Percentiles rank a stretch among this genome's conserved stretches.
Evolutionary conservation across 2,329 filamentous ascomycete species (phyloP).

Genomic region (Fusarium sp.): DNA sequence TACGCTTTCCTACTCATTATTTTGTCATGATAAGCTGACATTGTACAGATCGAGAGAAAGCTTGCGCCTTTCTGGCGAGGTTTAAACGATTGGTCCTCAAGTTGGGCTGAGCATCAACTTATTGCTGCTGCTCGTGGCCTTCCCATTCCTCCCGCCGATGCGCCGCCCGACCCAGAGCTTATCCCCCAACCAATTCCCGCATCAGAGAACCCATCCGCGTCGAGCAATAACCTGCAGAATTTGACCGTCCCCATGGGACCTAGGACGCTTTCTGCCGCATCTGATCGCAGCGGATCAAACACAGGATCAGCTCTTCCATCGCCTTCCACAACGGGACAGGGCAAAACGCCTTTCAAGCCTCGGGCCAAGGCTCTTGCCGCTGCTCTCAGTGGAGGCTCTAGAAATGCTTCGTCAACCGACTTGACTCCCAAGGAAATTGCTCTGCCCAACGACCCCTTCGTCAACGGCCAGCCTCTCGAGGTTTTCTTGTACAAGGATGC

Average conservation of each 20-base stretch:
- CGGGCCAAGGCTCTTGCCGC: constrained; percentile 91
- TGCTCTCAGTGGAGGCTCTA: constrained; percentile 78
- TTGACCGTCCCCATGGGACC: constrained; percentile 84
- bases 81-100: constrained; percentile 86
- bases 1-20: constrained; percentile 56
- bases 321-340: constrained; percentile 53
- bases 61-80: constrained; percentile 97
- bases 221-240: constrained; percentile 70
- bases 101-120: constrained; percentile 96
- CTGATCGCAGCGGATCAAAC: constrained; percentile 74
- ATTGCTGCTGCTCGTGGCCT: constrained; percentile 88
- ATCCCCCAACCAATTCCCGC: constrained; percentile 61
- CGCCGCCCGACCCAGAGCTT: constrained; percentile 78
- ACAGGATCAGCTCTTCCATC: constrained; percentile 68
- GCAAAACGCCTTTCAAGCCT: constrained; percentile 75
- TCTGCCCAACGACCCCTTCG: constrained; percentile 83
- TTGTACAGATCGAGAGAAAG: constrained; percentile 85
- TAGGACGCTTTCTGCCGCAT: constrained; percentile 82
- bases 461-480: constrained; percentile 94
- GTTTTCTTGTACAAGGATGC: constrained; percentile 94
- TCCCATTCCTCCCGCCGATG: constrained; percentile 84
- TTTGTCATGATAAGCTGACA: constrained; percentile 31
- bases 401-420: constrained; percentile 78
- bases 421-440: constrained; percentile 81
- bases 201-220: constrained; percentile 62